phyloP scores from a whole-genome alignment of 192 early-diverging fungal genomes.

The Irineochytrium annulatum region DNA sequence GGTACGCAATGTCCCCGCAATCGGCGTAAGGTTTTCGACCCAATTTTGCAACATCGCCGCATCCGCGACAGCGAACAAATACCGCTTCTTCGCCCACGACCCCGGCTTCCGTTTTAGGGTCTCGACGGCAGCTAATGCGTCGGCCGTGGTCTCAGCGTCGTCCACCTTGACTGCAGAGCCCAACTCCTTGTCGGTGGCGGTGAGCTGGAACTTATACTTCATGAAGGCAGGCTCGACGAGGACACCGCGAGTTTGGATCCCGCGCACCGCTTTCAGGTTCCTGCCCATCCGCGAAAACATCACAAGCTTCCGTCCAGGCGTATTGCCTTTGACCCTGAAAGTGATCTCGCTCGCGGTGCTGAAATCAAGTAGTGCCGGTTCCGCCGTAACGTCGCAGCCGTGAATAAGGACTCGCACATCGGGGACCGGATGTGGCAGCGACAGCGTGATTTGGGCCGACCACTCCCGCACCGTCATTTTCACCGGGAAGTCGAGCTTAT shows the following conservation, averaged over 20 bases:
- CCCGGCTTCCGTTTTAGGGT: background rate
- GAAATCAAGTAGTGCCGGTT: slow-evolving; percentile 57
- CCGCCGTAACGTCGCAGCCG: slow-evolving; percentile 53
- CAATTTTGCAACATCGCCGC: slow-evolving; percentile 8
- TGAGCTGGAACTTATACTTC: slow-evolving; percentile 61
- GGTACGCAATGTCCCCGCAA: background rate
- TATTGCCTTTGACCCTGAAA: slow-evolving; percentile 53
- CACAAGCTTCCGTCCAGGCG: slow-evolving; percentile 56
- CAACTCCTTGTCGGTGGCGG: slow-evolving; percentile 28
- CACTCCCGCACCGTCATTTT: slow-evolving; percentile 52
- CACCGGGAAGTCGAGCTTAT: slow-evolving; percentile 37
- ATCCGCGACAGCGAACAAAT: slow-evolving; percentile 32
- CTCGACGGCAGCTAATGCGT: background rate
- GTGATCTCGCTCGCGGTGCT: slow-evolving; percentile 39
- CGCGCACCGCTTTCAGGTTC: slow-evolving; percentile 25
- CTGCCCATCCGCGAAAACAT: slow-evolving; percentile 52
- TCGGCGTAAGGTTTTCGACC: slow-evolving; percentile 2
- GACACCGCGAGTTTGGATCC: slow-evolving; percentile 48
- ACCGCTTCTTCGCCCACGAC: slow-evolving; percentile 22
- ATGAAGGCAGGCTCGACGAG: slow-evolving; percentile 63
- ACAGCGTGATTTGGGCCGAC: slow-evolving; percentile 50
- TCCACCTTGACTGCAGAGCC: background rate
- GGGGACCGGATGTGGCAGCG: slow-evolving; percentile 52
- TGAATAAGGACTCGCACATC: slow-evolving; percentile 54
- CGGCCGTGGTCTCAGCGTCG: background rate